These are phyloP conservation scores for Sugiyamaella paludigena DNA, from an alignment of 1,139 yeast genomes.

Conservation along the genomic window DNA sequence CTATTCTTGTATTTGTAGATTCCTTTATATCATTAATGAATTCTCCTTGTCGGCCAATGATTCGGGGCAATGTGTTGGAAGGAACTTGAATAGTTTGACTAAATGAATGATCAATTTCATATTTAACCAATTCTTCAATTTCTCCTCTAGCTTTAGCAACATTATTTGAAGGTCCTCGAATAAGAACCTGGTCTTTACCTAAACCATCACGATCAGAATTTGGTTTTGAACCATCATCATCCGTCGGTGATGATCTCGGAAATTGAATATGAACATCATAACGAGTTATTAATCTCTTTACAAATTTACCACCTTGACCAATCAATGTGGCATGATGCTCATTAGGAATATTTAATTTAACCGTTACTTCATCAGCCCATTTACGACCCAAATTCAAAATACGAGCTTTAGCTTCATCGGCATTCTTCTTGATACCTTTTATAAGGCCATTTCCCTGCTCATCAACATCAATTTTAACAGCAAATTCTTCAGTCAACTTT, in stretches of 20 bases:
- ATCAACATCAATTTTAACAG: slow-evolving; percentile 71
- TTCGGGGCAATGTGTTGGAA: slow-evolving; percentile 67
- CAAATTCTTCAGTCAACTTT: slow-evolving; percentile 71
- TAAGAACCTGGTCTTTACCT: slow-evolving; percentile 59
- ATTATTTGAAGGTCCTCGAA: slow-evolving; percentile 90
- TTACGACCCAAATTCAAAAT: slow-evolving; percentile 61
- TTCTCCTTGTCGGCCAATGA: slow-evolving; percentile 89
- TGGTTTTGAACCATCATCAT: too few relatives aligned
- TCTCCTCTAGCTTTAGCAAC: slow-evolving; percentile 86
- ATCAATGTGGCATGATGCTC: slow-evolving; percentile 79
- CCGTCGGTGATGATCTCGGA: slow-evolving; percentile 43
- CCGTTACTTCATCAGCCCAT: slow-evolving; percentile 78
- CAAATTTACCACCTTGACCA: slow-evolving; percentile 81
- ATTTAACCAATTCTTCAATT: slow-evolving; percentile 75
- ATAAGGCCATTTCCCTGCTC: slow-evolving; percentile 58
- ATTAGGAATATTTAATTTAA: slow-evolving; percentile 65
- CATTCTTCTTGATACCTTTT: slow-evolving; percentile 77
- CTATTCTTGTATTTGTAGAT: slow-evolving; percentile 73
- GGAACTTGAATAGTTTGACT: slow-evolving; percentile 65
- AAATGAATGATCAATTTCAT: slow-evolving; percentile 84
- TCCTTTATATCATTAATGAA: slow-evolving; percentile 79
- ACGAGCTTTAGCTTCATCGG: slow-evolving; percentile 65
- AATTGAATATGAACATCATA: slow-evolving; percentile 80
- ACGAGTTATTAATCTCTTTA: slow-evolving; percentile 83
- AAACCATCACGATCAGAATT: slow-evolving; percentile 27